phyloP scores from a whole-genome alignment of 1,139 yeast genomes.

The Geotrichum histeridarum region DNA sequence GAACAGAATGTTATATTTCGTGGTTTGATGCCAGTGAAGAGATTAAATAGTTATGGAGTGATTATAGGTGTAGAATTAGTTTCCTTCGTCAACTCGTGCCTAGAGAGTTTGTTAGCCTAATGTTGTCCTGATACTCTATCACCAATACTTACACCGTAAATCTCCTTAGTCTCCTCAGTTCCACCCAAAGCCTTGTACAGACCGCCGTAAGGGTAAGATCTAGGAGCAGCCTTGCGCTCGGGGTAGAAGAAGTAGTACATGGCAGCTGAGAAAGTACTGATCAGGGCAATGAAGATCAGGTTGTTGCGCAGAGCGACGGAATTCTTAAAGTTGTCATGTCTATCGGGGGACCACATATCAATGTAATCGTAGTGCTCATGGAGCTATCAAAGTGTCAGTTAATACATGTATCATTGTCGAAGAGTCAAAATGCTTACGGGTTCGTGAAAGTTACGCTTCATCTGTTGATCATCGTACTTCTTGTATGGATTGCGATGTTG shows the following conservation, averaged over 20 bases:
- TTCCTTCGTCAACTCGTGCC: conserved; percentile 21
- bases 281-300: conserved; percentile 49
- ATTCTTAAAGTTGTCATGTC: conserved; percentile 57
- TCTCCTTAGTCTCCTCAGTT: conserved; percentile 34
- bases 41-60: neutral
- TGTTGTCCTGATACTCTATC: neutral
- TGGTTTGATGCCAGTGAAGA: neutral
- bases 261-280: conserved; percentile 52
- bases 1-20: neutral
- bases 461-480: conserved; percentile 76
- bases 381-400: conserved; percentile 31
- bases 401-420: neutral
- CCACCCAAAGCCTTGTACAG: conserved; percentile 72
- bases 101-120: conserved; percentile 8
- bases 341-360: conserved; percentile 87
- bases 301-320: conserved; percentile 53
- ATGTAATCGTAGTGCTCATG: conserved; percentile 66
- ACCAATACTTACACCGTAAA: conserved; percentile 27
- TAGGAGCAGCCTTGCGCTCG: conserved; percentile 70
- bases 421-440: conserved; percentile 37
- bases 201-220: conserved; percentile 72
- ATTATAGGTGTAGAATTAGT: conserved; percentile 6
- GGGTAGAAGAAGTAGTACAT: conserved; percentile 61
- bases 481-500: conserved; percentile 65
- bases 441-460: conserved; percentile 72